Base-by-base conservation (phyloP, 2,329 filamentous ascomycete species). In the Lasiodiplodia sp. region DNA sequence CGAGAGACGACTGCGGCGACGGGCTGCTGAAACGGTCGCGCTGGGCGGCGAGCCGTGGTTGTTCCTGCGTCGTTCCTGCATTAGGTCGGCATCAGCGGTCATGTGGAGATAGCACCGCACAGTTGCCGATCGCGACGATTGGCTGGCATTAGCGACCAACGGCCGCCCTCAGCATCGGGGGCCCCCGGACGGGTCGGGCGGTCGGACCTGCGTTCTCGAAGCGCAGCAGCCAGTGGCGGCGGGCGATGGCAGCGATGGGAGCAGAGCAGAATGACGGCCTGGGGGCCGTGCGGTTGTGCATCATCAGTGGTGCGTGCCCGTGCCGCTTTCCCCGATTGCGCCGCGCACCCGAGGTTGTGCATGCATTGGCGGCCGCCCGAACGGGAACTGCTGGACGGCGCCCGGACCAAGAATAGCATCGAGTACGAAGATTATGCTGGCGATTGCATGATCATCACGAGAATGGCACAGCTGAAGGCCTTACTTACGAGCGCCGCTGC, bases 41-140 rank as follows among this genome's bases (percentile, higher is more conserved):
- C 37, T 53, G 57, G 31, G 57, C 47, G 28, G 47, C 49, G 34
- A 49, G 66, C 65, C 65, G 40, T 51, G 58, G 67, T n/a, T 21
- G 79, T 80, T 76, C 79, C 79, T 81, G 79, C 79, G 75, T 73
- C 69, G 77, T 79, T 78, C 77, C 77, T 79, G 77, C 77, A 79
- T 79, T 79, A 79, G 79, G 55, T 51, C 51, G 40, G n/a, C 62
- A 21, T 47, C 28, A 52, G 60, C 40, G 16, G 60, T 55, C 52
- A 66, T 66, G 63, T 57, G 63, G 63, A 55, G 52, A 57, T 55
- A 57, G 49, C 31, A 34, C 51, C 49, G 63, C 37, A 44, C 51
- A 52, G 63, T 28, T 57, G 63, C 51, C 63, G 63, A 66, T 66
- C 63, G 52, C 63, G 63, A 44, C 63, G 63, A 66, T 66, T 66